Conservation (phyloP, 306 rosid species). For the Erythrophleum fordii region DNA sequence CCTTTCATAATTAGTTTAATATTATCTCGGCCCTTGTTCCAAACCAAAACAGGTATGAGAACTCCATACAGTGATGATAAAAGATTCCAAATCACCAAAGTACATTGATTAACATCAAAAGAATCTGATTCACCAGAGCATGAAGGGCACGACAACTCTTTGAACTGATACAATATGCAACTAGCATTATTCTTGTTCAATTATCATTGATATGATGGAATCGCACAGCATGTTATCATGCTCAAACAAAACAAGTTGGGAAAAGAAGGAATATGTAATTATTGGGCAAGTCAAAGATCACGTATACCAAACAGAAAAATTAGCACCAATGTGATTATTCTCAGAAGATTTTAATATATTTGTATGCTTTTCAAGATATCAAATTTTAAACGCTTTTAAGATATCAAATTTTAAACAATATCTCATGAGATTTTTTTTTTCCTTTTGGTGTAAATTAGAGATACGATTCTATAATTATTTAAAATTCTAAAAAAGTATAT, state of each 20-base stretch:
- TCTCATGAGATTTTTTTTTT: neutral
- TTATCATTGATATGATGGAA: neutral
- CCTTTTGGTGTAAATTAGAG: neutral
- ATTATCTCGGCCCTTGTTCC: no score
- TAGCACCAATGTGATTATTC: no score
- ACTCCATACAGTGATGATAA: neutral
- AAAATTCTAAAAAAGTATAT: no score
- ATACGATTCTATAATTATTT: neutral
- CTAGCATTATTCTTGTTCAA: neutral
- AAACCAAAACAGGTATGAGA: neutral
- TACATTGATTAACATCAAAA: neutral
- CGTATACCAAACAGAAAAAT: no score
- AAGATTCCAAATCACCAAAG: neutral
- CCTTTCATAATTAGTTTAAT: no score
- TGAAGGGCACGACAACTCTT: no score
- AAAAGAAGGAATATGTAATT: no score
- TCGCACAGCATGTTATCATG: neutral
- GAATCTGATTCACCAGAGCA: neutral
- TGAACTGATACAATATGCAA: neutral
- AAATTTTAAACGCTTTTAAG: neutral
- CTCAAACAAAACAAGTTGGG: neutral
- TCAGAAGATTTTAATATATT: no score
- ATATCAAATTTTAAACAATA: neutral
- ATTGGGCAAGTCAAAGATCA: no score
- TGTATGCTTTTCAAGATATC: no score